A percentile compares a stretch with the other conserved stretches of the same genome.
Evolutionary conservation across 2,329 filamentous ascomycete genomes (phyloP).

Genomic region (Aspergillus sp.): DNA sequence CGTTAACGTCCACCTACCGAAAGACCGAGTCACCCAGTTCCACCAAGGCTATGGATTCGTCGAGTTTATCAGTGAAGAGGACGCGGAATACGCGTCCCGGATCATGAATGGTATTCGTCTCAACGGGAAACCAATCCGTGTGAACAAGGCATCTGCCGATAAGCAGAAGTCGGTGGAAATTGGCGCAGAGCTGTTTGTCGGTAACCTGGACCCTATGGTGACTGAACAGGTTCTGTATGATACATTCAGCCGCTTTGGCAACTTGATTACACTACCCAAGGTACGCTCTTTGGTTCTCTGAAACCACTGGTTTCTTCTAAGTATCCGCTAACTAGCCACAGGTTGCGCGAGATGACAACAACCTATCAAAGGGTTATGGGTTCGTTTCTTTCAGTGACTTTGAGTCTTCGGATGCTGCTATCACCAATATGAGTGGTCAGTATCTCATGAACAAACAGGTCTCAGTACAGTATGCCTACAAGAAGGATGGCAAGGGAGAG

Average conservation of each 20-base stretch:
- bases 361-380: slow-evolving; percentile 89
- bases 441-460: slow-evolving; percentile 97
- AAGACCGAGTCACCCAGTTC: slow-evolving; percentile 93
- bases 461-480: slow-evolving; percentile 96
- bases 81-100: slow-evolving; percentile 93
- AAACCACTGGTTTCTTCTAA: no score
- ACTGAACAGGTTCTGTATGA: slow-evolving; percentile 96
- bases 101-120: slow-evolving; percentile 96
- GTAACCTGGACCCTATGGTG: slow-evolving; percentile 90
- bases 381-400: slow-evolving; percentile 94
- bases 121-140: slow-evolving; percentile 90
- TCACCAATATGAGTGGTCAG: slow-evolving; percentile 90
- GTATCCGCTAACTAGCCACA: slow-evolving; percentile 32
- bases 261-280: slow-evolving; percentile 80
- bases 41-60: slow-evolving; percentile 99
- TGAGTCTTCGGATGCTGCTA: slow-evolving; percentile 87
- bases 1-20: slow-evolving; percentile 95
- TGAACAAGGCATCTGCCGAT: slow-evolving; percentile 92
- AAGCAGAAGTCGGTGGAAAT: slow-evolving; percentile 93
- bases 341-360: slow-evolving; percentile 80
- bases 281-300: slow-evolving; percentile 44
- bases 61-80: slow-evolving; percentile 92
- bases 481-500: slow-evolving; percentile 98
- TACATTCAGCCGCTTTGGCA: slow-evolving; percentile 89
- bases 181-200: slow-evolving; percentile 94